Evolutionary conservation across 805 yeast species (phyloP).

Genomic region (Lipomyces anomalus): DNA sequence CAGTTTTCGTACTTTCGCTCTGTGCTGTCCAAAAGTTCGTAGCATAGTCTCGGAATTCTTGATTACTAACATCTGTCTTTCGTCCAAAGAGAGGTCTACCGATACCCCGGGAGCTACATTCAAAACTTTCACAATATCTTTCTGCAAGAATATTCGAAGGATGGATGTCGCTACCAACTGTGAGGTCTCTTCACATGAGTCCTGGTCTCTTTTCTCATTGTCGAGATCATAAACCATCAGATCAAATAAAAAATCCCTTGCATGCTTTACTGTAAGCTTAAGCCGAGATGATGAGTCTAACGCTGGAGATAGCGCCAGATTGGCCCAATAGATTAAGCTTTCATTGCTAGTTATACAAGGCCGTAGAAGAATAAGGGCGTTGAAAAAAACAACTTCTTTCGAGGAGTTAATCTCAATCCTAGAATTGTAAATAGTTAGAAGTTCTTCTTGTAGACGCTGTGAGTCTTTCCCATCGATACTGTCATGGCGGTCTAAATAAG

Average conservation of each 20-base stretch:
- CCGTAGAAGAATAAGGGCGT: constrained; percentile 29
- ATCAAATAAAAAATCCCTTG: constrained; percentile 31
- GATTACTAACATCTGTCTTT: constrained; percentile 45
- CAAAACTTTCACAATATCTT: no score
- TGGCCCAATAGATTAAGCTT: constrained; percentile 43
- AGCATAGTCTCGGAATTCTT: constrained; percentile 42
- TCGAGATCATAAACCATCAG: constrained; percentile 28
- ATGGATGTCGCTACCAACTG: constrained; percentile 26
- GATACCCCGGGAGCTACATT: constrained; percentile 14
- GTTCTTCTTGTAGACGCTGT: constrained; percentile 34
- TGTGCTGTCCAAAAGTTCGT: constrained; percentile 39
- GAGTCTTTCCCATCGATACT: constrained; percentile 26
- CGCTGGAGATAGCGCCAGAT: constrained; percentile 45
- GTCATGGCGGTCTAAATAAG: constrained; percentile 15
- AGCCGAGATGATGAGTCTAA: constrained; percentile 53
- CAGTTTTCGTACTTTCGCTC: no score
- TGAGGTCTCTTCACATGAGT: constrained; percentile 24
- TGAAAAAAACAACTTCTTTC: constrained; percentile 30
- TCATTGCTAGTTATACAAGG: constrained; percentile 31
- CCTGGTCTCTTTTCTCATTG: constrained; percentile 8
- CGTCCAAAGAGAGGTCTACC: constrained; percentile 34
- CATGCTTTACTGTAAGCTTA: constrained; percentile 32
- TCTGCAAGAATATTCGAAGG: constrained; percentile 25
- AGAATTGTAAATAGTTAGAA: constrained; percentile 27
- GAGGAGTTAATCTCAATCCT: constrained; percentile 18